A percentile compares a stretch with the other conserved stretches of the same genome.
Evolutionary conservation across 306 rosid species (phyloP).

Genomic region (Styphnolobium japonicum): DNA sequence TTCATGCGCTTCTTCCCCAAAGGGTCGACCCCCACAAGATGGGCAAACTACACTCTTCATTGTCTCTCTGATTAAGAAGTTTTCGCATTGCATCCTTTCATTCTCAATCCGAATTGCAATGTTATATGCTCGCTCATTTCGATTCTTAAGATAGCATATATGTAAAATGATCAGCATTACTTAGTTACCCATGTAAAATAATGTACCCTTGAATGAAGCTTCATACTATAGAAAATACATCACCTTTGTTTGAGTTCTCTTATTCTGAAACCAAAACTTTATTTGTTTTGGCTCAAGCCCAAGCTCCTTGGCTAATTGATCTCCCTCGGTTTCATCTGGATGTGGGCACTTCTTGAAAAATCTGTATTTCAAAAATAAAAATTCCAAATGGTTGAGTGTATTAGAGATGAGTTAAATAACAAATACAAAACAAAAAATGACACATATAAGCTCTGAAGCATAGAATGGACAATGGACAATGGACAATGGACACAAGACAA

Average conservation of each 20-base stretch:
- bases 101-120: slow-evolving; percentile 42
- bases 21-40: slow-evolving; percentile 59
- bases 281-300: slow-evolving; percentile 52
- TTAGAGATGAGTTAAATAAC: neutral
- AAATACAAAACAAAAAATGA: neutral
- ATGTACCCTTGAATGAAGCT: neutral
- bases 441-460: neutral
- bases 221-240: neutral
- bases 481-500: neutral
- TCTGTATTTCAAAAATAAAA: slow-evolving; percentile 28
- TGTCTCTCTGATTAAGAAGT: slow-evolving; percentile 43
- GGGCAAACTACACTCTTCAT: slow-evolving; percentile 45
- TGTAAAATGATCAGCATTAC: neutral
- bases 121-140: slow-evolving; percentile 44
- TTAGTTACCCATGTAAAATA: neutral
- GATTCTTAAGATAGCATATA: slow-evolving; percentile 31
- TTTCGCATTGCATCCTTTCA: slow-evolving; percentile 51
- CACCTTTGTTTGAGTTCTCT: slow-evolving; percentile 65
- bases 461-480: neutral
- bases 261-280: slow-evolving; percentile 72
- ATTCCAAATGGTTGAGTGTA: neutral
- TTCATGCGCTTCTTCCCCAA: slow-evolving; percentile 41
- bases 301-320: slow-evolving; percentile 39
- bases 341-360: slow-evolving; percentile 46
- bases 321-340: slow-evolving; percentile 55